Conservation (phyloP, 495 filamentous ascomycete species). For the Hypoxylon rickii region DNA sequence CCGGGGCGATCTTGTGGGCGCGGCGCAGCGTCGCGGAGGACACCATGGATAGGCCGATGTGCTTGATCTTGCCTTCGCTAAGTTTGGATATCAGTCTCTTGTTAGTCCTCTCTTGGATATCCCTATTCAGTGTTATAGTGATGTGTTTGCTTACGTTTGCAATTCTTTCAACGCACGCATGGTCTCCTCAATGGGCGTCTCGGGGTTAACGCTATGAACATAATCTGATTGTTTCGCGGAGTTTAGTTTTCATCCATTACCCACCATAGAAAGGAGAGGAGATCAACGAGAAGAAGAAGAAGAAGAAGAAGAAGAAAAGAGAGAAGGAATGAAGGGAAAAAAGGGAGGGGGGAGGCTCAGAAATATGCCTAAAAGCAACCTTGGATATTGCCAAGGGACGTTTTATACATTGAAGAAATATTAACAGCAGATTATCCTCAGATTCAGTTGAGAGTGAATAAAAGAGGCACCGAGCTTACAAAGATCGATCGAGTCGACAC, state of each 20-base stretch:
- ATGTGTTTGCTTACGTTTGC: conserved; percentile 45
- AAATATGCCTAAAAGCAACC: too few relatives aligned
- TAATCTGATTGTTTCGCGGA: conserved; percentile 43
- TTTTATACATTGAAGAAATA: too few relatives aligned
- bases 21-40: conserved; percentile 48
- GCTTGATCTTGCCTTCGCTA: conserved; percentile 54
- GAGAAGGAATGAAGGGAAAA: too few relatives aligned
- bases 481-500: conserved; percentile 52
- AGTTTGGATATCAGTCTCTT: background rate
- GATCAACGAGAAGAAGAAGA: too few relatives aligned
- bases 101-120: too few relatives aligned
- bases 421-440: background rate
- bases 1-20: conserved; percentile 46
- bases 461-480: conserved; percentile 37
- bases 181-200: conserved; percentile 56
- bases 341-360: too few relatives aligned
- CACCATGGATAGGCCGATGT: conserved; percentile 53
- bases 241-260: too few relatives aligned
- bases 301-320: too few relatives aligned
- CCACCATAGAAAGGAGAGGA: too few relatives aligned
- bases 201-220: conserved; percentile 35
- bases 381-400: too few relatives aligned
- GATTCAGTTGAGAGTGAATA: too few relatives aligned
- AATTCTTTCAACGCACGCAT: conserved; percentile 54
- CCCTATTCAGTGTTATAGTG: too few relatives aligned